phyloP scores from a whole-genome alignment of 2,329 filamentous ascomycete genomes.

The Cladosporium sp. region DNA sequence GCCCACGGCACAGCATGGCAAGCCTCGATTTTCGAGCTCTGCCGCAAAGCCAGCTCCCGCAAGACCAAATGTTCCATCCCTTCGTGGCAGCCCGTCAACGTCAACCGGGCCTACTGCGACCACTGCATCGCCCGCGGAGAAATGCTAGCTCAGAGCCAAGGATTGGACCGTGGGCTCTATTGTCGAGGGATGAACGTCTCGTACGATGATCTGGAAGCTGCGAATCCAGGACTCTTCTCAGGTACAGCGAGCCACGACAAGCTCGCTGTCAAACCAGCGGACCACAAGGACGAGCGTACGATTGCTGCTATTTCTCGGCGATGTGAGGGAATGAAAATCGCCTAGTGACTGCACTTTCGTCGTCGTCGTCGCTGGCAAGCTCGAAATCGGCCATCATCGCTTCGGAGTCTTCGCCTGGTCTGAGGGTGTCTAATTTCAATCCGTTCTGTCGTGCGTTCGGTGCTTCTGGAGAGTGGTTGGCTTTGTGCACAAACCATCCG shows the following conservation, averaged over 20 bases:
- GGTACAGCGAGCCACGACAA: background rate
- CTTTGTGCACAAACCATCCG: slow-evolving; percentile 20
- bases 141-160: slow-evolving; percentile 19
- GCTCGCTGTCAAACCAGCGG: too few relatives aligned
- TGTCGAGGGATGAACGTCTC: slow-evolving; percentile 19
- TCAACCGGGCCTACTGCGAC: slow-evolving; percentile 23
- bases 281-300: too few relatives aligned
- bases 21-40: slow-evolving; percentile 14
- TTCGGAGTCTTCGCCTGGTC: slow-evolving; percentile 16
- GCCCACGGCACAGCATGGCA: slow-evolving; percentile 23
- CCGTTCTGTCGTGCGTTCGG: background rate
- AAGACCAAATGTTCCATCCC: slow-evolving; percentile 10
- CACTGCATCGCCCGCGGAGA: slow-evolving; percentile 25
- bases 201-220: slow-evolving; percentile 18
- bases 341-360: slow-evolving; percentile 13
- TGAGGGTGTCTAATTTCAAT: background rate
- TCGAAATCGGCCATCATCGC: slow-evolving; percentile 20
- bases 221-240: slow-evolving; percentile 15
- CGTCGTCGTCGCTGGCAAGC: slow-evolving; percentile 13
- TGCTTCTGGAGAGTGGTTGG: slow-evolving; percentile 12
- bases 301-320: background rate
- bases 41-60: slow-evolving; percentile 11
- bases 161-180: slow-evolving; percentile 21
- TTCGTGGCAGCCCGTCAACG: slow-evolving; percentile 19
- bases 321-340: slow-evolving; percentile 3